Percentiles rank a stretch among this genome's conserved stretches.
Conservation (phyloP, 805 yeast species). For the Wickerhamiella kazuoi region DNA sequence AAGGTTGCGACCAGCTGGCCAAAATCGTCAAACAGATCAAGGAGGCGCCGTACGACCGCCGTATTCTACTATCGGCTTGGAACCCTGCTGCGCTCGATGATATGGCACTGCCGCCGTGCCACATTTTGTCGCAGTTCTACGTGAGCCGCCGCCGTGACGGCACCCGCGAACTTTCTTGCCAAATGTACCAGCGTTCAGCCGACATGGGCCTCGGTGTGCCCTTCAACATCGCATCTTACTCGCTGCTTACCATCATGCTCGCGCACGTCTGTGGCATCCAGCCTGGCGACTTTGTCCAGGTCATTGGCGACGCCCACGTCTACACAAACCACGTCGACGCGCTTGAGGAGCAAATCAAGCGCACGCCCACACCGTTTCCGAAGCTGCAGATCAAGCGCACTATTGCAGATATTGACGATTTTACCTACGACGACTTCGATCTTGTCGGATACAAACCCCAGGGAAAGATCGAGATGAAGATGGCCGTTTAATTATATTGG, state of each 20-base stretch:
- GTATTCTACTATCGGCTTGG: constrained; percentile 95
- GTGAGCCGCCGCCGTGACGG: constrained; percentile 56
- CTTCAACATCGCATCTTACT: constrained; percentile 92
- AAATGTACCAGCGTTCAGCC: constrained; percentile 91
- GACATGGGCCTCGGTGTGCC: constrained; percentile 99
- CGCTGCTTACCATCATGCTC: constrained; percentile 80
- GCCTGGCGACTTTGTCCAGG: constrained; percentile 88
- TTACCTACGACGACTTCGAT: constrained; percentile 74
- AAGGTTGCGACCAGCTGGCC: constrained; percentile 81
- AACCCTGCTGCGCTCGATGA: constrained; percentile 84
- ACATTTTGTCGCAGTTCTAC: constrained; percentile 87
- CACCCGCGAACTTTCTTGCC: constrained; percentile 64
- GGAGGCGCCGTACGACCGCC: constrained; percentile 81
- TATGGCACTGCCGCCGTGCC: constrained; percentile 99
- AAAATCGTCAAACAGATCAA: constrained; percentile 64
- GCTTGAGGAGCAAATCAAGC: constrained; percentile 53
- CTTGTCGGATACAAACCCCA: constrained; percentile 67
- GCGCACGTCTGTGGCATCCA: constrained; percentile 92
- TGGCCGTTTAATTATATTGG: constrained; percentile 98
- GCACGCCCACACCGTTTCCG: constrained; percentile 72
- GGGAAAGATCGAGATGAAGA: constrained; percentile 76
- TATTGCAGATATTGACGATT: constrained; percentile 65
- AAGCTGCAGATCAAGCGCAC: constrained; percentile 51
- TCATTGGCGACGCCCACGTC: constrained; percentile 94
- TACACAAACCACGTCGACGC: constrained; percentile 90